Percentiles rank a stretch among this genome's conserved stretches.
Evolutionary conservation across 345 rosid species (phyloP).

Genomic region (Hypericum androsaemum): DNA sequence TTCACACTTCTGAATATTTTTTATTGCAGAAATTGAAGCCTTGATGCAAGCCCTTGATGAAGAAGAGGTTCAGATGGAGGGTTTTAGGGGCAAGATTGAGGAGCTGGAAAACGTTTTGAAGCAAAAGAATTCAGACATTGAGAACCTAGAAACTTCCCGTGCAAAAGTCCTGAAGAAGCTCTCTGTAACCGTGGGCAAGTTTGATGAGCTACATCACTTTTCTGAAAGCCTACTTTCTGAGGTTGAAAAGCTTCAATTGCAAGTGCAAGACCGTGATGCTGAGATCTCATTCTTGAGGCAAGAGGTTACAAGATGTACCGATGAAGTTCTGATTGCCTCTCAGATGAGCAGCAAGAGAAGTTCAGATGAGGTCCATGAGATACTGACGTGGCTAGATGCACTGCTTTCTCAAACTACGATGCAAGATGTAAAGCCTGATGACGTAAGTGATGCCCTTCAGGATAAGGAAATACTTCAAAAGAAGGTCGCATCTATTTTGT

Average conservation of each 20-base stretch:
- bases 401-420: conserved; percentile 36
- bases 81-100: conserved; percentile 44
- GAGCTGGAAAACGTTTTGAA: conserved; percentile 48
- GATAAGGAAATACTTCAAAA: conserved; percentile 57
- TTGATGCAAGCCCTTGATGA: conserved; percentile 97
- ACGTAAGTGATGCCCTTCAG: conserved; percentile 24
- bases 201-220: conserved; percentile 88
- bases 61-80: conserved; percentile 91
- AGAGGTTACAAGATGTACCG: conserved; percentile 91
- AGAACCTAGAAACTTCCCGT: conserved; percentile 73
- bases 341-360: conserved; percentile 45
- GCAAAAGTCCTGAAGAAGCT: conserved; percentile 77
- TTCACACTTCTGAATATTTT: conserved; percentile 2
- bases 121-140: conserved; percentile 53
- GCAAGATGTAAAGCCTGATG: conserved; percentile 33
- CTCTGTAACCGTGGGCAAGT: conserved; percentile 65
- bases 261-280: conserved; percentile 73
- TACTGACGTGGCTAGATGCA: conserved; percentile 53
- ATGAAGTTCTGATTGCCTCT: conserved; percentile 71
- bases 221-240: conserved; percentile 72
- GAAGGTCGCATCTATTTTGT: conserved; percentile 42
- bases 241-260: conserved; percentile 82
- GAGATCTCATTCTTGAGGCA: conserved; percentile 95
- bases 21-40: conserved; percentile 66
- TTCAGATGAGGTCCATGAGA: conserved; percentile 46